Base-by-base conservation (phyloP, 2,329 filamentous ascomycete species). In the Myriosclerotinia duriaeana region DNA sequence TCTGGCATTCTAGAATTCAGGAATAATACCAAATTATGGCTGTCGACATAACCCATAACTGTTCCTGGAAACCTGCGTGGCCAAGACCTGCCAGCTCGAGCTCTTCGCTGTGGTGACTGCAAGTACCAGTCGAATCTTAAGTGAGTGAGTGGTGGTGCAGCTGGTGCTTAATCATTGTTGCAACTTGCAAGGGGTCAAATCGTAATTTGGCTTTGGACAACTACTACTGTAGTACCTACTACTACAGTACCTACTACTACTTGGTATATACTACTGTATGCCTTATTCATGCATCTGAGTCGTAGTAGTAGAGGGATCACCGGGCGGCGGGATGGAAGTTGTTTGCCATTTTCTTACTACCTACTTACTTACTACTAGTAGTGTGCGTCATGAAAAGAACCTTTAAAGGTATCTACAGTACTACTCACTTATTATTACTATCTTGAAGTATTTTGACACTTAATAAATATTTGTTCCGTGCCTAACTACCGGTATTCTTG, bases 231-330 rank as follows among this genome's bases (percentile, higher is more conserved):
- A n/a, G n/a, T n/a, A n/a, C n/a, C n/a, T n/a, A n/a, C n/a, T n/a
- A n/a, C n/a, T n/a, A n/a, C n/a, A n/a, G n/a, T n/a, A n/a, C n/a
- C n/a, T n/a, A 3, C 26, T 26, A 26, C 26, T 26, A 26, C 26
- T 26, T 26, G 3, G 26, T 26, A 26, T 26, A 44, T 30, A 44
- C 54, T 30, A 30, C 26, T 44, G 22, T 15, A 15, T 58, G 54
- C 40, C 26, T 44, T 22, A 38, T 58, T 44, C 38, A 58, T 58
- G 54, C 38, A 58, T 58, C 54, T 58, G 44, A 22, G 38, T 58
- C 15, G 54, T 58, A 26, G 26, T 26, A 26, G 26, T 26, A 26
- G 26, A 26, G 26, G 26, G 26, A 26, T 26, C 26, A 26, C 26
- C 26, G 54, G n/a, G n/a, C n/a, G n/a, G n/a, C n/a, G n/a, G 38